Evolutionary conservation across 306 rosid genomes (phyloP).

Genomic region (Lathyrus oleraceus): DNA sequence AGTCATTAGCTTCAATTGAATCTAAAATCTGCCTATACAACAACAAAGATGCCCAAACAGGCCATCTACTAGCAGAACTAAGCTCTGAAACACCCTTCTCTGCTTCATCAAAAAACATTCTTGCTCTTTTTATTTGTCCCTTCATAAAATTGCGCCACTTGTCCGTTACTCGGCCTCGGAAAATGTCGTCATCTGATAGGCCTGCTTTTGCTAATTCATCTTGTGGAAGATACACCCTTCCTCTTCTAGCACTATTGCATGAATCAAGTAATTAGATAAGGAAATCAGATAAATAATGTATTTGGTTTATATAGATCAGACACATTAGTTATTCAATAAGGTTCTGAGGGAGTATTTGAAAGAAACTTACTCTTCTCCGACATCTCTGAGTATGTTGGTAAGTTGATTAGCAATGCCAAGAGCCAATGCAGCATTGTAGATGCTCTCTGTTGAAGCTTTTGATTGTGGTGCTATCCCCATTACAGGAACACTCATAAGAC

Average conservation of each 20-base stretch:
- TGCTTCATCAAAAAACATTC: slow-evolving; percentile 91
- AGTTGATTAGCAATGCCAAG: slow-evolving; percentile 98
- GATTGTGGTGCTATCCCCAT: slow-evolving; percentile 88
- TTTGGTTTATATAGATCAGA: no score
- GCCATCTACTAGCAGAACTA: slow-evolving; percentile 87
- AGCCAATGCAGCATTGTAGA: slow-evolving; percentile 89
- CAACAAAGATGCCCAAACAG: slow-evolving; percentile 84
- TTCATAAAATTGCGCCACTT: slow-evolving; percentile 93
- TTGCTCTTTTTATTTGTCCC: slow-evolving; percentile 82
- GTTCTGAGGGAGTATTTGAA: background rate
- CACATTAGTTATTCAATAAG: no score
- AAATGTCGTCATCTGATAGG: slow-evolving; percentile 81
- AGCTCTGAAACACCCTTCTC: slow-evolving; percentile 85
- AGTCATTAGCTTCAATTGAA: slow-evolving; percentile 92
- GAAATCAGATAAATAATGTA: no score
- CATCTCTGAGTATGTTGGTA: slow-evolving; percentile 95
- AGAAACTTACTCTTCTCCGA: slow-evolving; percentile 92
- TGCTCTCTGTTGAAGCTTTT: slow-evolving; percentile 73
- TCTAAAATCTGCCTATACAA: slow-evolving; percentile 83
- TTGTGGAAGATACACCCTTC: slow-evolving; percentile 92
- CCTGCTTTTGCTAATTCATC: slow-evolving; percentile 88
- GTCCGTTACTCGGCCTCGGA: slow-evolving; percentile 64
- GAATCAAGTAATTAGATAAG: background rate
- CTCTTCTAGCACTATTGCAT: slow-evolving; percentile 76
- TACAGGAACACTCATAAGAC: slow-evolving; percentile 99